Conservation (phyloP, 202 grass and related monocot genomes). For the Zoysia matrella region DNA sequence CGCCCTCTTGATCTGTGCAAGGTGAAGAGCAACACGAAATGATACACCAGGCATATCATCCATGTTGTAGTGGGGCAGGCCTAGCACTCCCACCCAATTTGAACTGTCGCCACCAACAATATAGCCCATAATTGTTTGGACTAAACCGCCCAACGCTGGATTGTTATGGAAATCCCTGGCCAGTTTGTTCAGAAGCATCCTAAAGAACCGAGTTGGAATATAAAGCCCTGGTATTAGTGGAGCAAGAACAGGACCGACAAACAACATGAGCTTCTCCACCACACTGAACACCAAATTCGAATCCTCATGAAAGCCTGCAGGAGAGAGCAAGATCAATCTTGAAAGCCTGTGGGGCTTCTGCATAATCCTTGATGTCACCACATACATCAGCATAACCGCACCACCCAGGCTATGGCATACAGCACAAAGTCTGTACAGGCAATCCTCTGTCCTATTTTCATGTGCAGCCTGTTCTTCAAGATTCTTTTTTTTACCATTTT, state of each 20-base stretch:
- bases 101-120: conserved; percentile 93
- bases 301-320: conserved; percentile 93
- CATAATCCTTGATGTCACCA: conserved; percentile 70
- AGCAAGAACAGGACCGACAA: conserved; percentile 83
- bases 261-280: conserved; percentile 68
- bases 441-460: conserved; percentile 39
- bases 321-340: conserved; percentile 80
- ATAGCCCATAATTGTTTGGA: conserved; percentile 96
- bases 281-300: conserved; percentile 77
- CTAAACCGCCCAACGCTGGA: conserved; percentile 89
- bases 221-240: conserved; percentile 85
- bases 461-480: conserved; percentile 50
- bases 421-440: conserved; percentile 82
- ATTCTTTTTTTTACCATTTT: conserved; percentile 68
- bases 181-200: conserved; percentile 97
- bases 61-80: conserved; percentile 97
- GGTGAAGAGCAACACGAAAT: conserved; percentile 86
- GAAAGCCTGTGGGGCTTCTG: conserved; percentile 77
- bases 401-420: conserved; percentile 95
- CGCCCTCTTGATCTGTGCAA: conserved; percentile 83
- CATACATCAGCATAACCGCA: conserved; percentile 93
- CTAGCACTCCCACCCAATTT: conserved; percentile 93
- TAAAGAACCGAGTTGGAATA: conserved; percentile 91
- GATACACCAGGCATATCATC: conserved; percentile 99
- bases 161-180: conserved; percentile 97